phyloP scores from a whole-genome alignment of 2,329 filamentous ascomycete species.

The Tolypocladium amazonense region DNA sequence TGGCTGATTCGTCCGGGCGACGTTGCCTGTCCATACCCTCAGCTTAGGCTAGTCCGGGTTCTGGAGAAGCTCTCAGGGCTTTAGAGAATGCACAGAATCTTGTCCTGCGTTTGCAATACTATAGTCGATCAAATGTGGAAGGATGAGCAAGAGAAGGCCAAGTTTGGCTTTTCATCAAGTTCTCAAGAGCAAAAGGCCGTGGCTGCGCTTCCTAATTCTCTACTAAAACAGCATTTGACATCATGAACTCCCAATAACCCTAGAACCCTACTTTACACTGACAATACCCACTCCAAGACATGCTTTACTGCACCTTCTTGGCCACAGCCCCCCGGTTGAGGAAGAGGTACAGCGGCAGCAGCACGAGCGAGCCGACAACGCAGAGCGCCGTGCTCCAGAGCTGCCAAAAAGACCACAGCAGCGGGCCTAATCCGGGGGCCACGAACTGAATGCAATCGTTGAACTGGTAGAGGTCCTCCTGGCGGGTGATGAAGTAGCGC shows the following conservation, averaged over 20 bases:
- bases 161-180: too few relatives aligned
- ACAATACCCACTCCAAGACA: background rate
- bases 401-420: conserved; percentile 50
- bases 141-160: too few relatives aligned
- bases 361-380: conserved; percentile 41
- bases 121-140: too few relatives aligned
- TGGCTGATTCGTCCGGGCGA: background rate
- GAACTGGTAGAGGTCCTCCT: conserved; percentile 75
- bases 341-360: conserved; percentile 22
- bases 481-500: conserved; percentile 59
- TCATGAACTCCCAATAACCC: background rate
- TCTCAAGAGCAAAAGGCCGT: too few relatives aligned
- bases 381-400: conserved; percentile 55
- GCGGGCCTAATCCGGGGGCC: conserved; percentile 43
- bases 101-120: too few relatives aligned
- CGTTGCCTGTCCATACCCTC: too few relatives aligned
- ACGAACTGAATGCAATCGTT: conserved; percentile 69
- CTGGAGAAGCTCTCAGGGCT: too few relatives aligned
- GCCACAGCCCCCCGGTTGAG: conserved; percentile 13
- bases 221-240: background rate
- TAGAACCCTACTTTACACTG: background rate
- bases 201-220: background rate
- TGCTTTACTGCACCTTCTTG: conserved; percentile 2
- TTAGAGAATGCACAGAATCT: too few relatives aligned
- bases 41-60: too few relatives aligned